Base-by-base conservation (phyloP, 495 filamentous ascomycete genomes). In the Corynascus novoguineensis region DNA sequence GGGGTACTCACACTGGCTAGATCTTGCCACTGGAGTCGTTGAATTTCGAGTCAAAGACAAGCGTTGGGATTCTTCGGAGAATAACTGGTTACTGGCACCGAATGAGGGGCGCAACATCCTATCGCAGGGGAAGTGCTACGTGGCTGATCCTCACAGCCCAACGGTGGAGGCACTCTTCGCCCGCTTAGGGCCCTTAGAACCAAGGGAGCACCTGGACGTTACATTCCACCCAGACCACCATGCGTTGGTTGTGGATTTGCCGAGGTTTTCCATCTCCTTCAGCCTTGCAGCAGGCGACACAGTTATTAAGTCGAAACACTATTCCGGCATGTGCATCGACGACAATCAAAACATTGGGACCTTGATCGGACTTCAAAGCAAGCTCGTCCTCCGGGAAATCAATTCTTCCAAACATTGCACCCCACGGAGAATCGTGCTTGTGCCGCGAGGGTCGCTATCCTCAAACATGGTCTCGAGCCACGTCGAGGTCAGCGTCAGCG, bases 1-100 rank as follows among this genome's bases (percentile, higher is more conserved):
- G 5, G 60, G 78, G 22, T 81, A 71, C 55, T 62, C 78, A 0
- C 84, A 88, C 57, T 88, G 85, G 84, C 14, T 58, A 15, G 46
- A 63, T 38, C 42, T 46, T 15, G 1, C 17, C 19, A 61, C 50
- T 0, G 27, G 42, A 5, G 24, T 19, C 1, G 50, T 87, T 4
- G 79, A 86, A 53, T 82, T 84, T 41, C 72, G 83, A 0, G 73
- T 76, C 1, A 19, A 53, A 1, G 55, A 61, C 1, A 19, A 67
- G 21, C 71, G 73, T 2, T 87, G 82, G 82, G 48, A 46, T 8
- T 31, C 50, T 1, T 46, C 53, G 1, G 4, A 53, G 0, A 24
- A 58, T 6, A 58, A 51, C 48, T 66, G 64, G 64, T 2, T 19
- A 5, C 19, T 66, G 38, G 41, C 10, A 10, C 32, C 27, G 12